These are phyloP conservation scores for Annulohypoxylon stygium DNA, from an alignment of 495 filamentous ascomycete species.

Conservation along the genomic window DNA sequence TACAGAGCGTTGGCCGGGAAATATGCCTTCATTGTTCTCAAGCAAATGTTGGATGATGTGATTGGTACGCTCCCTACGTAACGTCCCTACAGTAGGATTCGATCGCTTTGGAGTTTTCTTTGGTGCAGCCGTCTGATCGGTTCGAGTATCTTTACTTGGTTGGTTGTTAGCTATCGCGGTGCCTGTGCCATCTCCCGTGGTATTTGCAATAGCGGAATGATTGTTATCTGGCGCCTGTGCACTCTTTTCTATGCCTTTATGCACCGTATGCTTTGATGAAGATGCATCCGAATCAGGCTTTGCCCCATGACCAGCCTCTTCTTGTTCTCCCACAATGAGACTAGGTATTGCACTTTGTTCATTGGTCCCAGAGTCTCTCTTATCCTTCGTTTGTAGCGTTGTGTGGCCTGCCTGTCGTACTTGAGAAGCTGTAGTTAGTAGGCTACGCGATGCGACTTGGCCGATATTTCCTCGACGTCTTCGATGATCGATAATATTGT, in stretches of 20 bases:
- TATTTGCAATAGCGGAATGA: neutral
- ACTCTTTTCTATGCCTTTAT: neutral
- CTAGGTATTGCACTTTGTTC: neutral
- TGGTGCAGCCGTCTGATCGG: neutral
- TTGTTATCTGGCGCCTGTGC: neutral
- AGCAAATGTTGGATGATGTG: conserved; percentile 79
- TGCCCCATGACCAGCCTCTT: neutral
- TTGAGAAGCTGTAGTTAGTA: neutral
- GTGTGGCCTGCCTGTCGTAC: neutral
- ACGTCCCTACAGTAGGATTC: conserved; percentile 39
- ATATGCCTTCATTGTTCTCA: conserved; percentile 76
- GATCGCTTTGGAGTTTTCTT: conserved; percentile 24
- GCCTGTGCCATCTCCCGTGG: neutral
- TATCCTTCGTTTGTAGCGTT: neutral
- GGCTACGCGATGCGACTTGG: neutral
- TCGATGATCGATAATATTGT: conserved; percentile 45
- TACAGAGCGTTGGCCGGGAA: conserved; percentile 78
- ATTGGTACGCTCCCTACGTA: conserved; percentile 52
- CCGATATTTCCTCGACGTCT: conserved; percentile 29
- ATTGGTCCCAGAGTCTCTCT: neutral
- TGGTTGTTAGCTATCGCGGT: neutral
- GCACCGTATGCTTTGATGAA: neutral
- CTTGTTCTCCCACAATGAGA: neutral
- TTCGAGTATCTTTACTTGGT: neutral
- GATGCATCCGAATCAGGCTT: conserved; percentile 2